phyloP scores from a whole-genome alignment of 306 rosid genomes.

The Astragalus membranaceus region DNA sequence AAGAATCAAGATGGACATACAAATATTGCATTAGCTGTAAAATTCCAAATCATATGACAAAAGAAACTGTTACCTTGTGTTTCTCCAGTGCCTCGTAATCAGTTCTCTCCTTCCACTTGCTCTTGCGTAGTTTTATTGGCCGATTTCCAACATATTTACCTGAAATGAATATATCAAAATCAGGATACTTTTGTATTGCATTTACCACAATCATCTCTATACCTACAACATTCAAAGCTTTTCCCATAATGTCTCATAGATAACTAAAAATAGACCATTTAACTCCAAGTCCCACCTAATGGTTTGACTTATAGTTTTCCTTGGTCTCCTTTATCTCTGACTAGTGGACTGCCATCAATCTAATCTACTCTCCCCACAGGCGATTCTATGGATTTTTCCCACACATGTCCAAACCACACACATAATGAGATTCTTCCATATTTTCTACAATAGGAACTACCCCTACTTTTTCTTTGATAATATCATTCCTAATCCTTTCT shows the following conservation, averaged over 20 bases:
- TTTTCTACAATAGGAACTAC: not conserved
- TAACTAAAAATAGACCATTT: not conserved
- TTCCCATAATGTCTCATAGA: not conserved
- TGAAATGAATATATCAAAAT: constrained; percentile 24
- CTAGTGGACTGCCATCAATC: not conserved
- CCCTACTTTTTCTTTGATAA: not conserved
- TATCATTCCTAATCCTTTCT: not conserved
- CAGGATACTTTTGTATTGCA: not conserved
- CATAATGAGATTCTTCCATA: not conserved
- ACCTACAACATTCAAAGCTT: not conserved
- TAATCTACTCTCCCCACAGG: not conserved
- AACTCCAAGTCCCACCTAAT: not conserved
- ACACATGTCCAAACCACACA: not conserved
- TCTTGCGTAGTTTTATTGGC: constrained; percentile 89
- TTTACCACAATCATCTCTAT: constrained; percentile 2
- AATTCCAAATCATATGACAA: not conserved
- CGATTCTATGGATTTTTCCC: not conserved
- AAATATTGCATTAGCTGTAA: not conserved
- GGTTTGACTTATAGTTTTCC: not conserved
- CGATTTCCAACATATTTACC: constrained; percentile 96
- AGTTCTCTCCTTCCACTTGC: constrained; percentile 96
- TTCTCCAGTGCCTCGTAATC: constrained; percentile 65
- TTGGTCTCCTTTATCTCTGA: not conserved
- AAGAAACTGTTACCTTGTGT: constrained; percentile 53
- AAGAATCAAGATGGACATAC: not conserved